phyloP scores from a whole-genome alignment of 2,329 filamentous ascomycete species.

The Botryotinia calthae region DNA sequence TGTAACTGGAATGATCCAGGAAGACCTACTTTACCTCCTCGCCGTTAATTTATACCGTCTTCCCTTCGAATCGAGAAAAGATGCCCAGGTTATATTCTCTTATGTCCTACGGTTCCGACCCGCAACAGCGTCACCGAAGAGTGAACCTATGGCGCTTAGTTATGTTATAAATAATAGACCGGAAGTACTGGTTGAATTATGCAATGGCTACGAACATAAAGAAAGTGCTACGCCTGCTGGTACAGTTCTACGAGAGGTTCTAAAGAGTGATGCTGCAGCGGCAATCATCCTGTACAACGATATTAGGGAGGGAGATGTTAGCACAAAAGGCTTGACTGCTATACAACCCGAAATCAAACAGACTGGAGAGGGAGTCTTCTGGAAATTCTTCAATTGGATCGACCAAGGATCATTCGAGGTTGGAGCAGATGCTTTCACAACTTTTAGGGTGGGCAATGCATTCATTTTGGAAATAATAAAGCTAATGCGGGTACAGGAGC shows the following conservation, averaged over 20 bases:
- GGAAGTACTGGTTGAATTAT: conserved; percentile 83
- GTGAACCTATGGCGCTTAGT: conserved; percentile 79
- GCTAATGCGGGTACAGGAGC: conserved; percentile 60
- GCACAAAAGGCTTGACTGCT: conserved; percentile 68
- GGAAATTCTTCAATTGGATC: conserved; percentile 97
- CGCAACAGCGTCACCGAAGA: conserved; percentile 60
- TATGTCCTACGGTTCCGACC: conserved; percentile 90
- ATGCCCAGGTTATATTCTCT: conserved; percentile 92
- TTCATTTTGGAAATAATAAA: not conserved
- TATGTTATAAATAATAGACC: conserved; percentile 85
- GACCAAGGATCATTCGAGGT: conserved; percentile 96
- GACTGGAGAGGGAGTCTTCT: conserved; percentile 83
- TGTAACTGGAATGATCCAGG: conserved; percentile 78
- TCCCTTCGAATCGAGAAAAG: conserved; percentile 94
- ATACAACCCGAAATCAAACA: conserved; percentile 76
- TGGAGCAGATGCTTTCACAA: conserved; percentile 95
- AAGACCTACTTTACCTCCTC: conserved; percentile 83
- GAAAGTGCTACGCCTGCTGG: conserved; percentile 92
- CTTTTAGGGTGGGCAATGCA: conserved; percentile 70
- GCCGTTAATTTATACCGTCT: conserved; percentile 79
- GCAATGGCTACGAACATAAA: conserved; percentile 83
- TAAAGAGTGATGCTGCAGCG: conserved; percentile 86
- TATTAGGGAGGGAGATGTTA: conserved; percentile 64
- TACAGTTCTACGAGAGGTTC: conserved; percentile 80
- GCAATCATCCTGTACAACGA: conserved; percentile 93